Conservation (phyloP, 805 yeast genomes). For the Candida ovalis region DNA sequence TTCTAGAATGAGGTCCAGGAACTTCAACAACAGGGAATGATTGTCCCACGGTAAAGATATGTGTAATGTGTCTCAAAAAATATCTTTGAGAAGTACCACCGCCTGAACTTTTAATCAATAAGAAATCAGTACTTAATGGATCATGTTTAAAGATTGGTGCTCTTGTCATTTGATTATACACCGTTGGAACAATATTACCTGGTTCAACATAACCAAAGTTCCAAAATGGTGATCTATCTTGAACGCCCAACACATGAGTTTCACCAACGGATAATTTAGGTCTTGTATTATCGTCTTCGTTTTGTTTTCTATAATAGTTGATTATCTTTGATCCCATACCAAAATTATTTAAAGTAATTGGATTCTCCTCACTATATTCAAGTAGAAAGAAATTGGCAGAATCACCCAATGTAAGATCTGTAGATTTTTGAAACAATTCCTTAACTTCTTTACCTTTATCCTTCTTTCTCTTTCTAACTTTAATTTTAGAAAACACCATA, state of each 20-base stretch:
- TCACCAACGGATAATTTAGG: constrained; percentile 91
- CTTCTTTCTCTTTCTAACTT: constrained; percentile 77
- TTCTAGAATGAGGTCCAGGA: constrained; percentile 97
- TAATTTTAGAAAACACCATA: constrained; percentile 71
- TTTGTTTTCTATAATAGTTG: constrained; percentile 84
- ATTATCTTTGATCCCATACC: constrained; percentile 96
- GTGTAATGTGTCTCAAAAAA: constrained; percentile 64
- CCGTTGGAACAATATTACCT: constrained; percentile 89
- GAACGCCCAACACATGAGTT: constrained; percentile 92
- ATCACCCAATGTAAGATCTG: constrained; percentile 82
- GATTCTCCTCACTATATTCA: constrained; percentile 90
- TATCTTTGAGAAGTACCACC: constrained; percentile 65
- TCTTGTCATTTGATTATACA: constrained; percentile 85
- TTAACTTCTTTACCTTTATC: constrained; percentile 80
- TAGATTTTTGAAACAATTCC: constrained; percentile 66
- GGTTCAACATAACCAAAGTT: constrained; percentile 95
- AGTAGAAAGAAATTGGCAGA: constrained; percentile 69
- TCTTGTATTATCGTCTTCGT: constrained; percentile 75
- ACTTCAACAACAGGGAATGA: constrained; percentile 89
- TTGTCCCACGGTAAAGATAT: constrained; percentile 86
- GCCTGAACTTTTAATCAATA: constrained; percentile 76
- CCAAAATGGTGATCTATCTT: constrained; percentile 97
- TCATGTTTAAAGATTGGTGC: constrained; percentile 95
- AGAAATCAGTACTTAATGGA: constrained; percentile 70
- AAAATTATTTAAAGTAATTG: constrained; percentile 75